These are phyloP conservation scores for Gigaspora rosea DNA, from an alignment of 192 early-diverging fungal genomes.

Conservation along the genomic window DNA sequence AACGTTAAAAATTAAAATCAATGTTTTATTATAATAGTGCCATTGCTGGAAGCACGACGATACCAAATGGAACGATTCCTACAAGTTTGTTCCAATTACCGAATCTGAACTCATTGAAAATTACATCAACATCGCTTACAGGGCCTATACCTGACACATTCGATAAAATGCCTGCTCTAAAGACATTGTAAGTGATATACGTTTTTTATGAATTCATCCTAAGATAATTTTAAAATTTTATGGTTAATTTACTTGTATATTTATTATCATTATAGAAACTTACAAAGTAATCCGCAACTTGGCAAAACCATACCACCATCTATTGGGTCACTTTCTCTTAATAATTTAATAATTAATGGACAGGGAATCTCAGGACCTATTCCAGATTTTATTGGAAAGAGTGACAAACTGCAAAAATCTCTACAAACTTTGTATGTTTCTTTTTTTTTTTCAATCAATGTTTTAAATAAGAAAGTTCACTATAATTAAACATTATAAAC, in stretches of 20 bases:
- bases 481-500: background rate
- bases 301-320: conserved; percentile 5
- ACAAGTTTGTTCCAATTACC: background rate
- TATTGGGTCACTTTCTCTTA: background rate
- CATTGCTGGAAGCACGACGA: background rate
- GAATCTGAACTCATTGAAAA: background rate
- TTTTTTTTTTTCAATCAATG: background rate
- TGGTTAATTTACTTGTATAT: background rate
- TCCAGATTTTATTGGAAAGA: conserved; percentile 19
- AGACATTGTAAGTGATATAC: background rate
- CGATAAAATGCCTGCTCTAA: conserved; percentile 8
- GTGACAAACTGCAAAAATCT: conserved; percentile 8
- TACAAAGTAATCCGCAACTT: background rate
- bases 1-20: background rate
- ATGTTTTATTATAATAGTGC: background rate
- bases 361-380: background rate
- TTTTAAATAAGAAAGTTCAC: background rate
- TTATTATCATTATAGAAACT: too few relatives aligned
- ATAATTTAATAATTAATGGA: too few relatives aligned
- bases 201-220: background rate
- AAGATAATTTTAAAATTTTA: background rate
- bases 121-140: background rate
- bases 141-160: conserved; percentile 15
- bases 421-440: conserved; percentile 11
- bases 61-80: background rate